Conservation (phyloP, 495 filamentous ascomycete genomes). For the Aspergillus homomorphus region DNA sequence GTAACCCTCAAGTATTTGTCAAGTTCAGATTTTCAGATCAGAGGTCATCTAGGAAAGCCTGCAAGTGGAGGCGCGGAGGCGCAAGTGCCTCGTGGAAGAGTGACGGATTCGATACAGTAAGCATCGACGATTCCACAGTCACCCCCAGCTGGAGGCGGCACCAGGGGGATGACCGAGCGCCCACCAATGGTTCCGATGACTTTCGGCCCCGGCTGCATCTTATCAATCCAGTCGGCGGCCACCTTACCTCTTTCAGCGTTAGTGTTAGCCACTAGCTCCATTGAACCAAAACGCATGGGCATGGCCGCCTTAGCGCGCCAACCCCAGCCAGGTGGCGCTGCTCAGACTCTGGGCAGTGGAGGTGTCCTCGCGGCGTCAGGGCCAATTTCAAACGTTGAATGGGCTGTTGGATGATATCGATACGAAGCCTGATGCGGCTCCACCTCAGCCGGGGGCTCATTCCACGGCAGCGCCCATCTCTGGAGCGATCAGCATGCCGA, state of each 20-base stretch:
- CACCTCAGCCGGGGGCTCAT: background rate
- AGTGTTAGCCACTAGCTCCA: background rate
- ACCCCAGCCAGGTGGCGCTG: slow-evolving; percentile 6
- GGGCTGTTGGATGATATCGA: background rate
- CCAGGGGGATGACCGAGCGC: background rate
- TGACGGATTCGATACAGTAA: slow-evolving; percentile 1
- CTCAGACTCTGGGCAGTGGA: background rate
- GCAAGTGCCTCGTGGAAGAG: slow-evolving; percentile 6
- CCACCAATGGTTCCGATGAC: background rate
- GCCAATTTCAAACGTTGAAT: background rate
- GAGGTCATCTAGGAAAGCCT: background rate
- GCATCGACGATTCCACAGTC: background rate
- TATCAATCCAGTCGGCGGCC: slow-evolving; percentile 8
- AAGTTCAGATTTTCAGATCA: too few relatives aligned
- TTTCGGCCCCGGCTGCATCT: slow-evolving; percentile 3
- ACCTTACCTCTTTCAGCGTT: background rate
- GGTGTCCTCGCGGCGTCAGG: background rate
- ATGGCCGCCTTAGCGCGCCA: background rate
- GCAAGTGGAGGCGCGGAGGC: background rate
- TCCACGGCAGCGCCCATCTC: background rate
- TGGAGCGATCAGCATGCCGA: background rate
- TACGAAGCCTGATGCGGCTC: background rate
- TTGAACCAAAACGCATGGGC: background rate
- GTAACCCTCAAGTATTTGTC: too few relatives aligned
- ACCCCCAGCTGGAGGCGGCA: background rate